Percentiles rank a stretch among this genome's conserved stretches.
phyloP scores from a whole-genome alignment of 768 basidiomycete species.

The Daedalea quercina region DNA sequence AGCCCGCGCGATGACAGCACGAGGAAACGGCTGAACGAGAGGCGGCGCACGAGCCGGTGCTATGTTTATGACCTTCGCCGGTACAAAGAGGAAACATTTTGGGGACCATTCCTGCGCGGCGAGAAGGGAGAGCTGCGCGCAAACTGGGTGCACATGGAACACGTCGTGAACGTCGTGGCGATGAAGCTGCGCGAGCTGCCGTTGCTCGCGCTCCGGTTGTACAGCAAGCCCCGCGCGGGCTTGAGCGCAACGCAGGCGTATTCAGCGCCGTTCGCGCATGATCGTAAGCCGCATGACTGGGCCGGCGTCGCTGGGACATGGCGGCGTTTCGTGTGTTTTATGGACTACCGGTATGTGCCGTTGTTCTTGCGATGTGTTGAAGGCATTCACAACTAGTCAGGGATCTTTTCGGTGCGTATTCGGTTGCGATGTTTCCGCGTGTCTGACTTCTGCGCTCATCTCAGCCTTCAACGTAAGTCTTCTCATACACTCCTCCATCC shows the following conservation, averaged over 20 bases:
- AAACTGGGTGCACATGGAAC: conserved; percentile 61
- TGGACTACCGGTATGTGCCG: conserved; percentile 60
- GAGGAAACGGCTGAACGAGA: conserved; percentile 18
- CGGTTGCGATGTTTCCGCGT: neutral
- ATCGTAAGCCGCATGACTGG: conserved; percentile 46
- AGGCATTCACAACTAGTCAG: conserved; percentile 14
- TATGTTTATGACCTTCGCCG: conserved; percentile 62
- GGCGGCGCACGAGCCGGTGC: conserved; percentile 44
- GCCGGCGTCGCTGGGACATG: conserved; percentile 73
- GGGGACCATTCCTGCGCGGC: conserved; percentile 51
- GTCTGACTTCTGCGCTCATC: neutral
- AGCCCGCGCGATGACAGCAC: conserved; percentile 17
- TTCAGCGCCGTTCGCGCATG: conserved; percentile 40
- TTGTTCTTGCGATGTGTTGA: neutral
- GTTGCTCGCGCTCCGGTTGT: conserved; percentile 18
- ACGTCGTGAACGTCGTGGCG: conserved; percentile 32
- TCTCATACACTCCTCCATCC: neutral
- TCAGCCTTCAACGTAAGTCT: conserved; percentile 25
- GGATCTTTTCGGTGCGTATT: conserved; percentile 37
- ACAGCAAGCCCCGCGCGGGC: conserved; percentile 41
- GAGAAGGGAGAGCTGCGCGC: conserved; percentile 22
- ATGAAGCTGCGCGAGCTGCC: conserved; percentile 21
- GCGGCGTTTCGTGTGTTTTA: conserved; percentile 68
- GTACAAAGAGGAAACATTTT: conserved; percentile 42
- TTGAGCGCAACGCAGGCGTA: conserved; percentile 47